These are phyloP conservation scores for Blastobotrys aristatus DNA, from an alignment of 1,139 yeast species.

Conservation along the genomic window DNA sequence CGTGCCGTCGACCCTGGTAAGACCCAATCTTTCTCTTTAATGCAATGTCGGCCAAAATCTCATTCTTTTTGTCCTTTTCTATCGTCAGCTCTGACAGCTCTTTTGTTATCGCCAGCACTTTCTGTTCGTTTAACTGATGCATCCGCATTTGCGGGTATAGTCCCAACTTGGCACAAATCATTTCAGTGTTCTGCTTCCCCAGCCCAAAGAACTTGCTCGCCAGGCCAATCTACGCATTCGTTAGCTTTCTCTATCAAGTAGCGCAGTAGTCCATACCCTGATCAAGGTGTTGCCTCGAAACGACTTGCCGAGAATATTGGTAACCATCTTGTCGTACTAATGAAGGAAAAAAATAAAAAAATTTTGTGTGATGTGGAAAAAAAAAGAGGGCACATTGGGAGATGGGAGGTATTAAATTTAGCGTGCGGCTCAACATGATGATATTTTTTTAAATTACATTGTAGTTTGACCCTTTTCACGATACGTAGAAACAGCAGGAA, in stretches of 20 bases:
- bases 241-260: not conserved
- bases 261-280: conserved; percentile 25
- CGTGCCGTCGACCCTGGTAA: conserved; percentile 86
- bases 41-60: conserved; percentile 71
- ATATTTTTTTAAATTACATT: no score
- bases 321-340: conserved; percentile 29
- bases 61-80: conserved; percentile 79
- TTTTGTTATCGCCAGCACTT: conserved; percentile 77
- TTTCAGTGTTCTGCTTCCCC: conserved; percentile 68
- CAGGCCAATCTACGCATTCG: conserved; percentile 54
- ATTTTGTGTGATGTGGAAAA: not conserved
- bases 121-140: conserved; percentile 88
- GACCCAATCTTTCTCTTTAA: conserved; percentile 80
- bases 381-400: no score
- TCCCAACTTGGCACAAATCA: conserved; percentile 81
- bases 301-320: conserved; percentile 39
- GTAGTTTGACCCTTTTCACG: conserved; percentile 64
- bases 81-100: conserved; percentile 79
- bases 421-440: no score
- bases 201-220: conserved; percentile 82
- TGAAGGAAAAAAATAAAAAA: not conserved
- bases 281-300: conserved; percentile 39
- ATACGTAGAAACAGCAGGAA: conserved; percentile 96
- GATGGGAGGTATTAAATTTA: no score
- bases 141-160: conserved; percentile 90